phyloP scores from a whole-genome alignment of 1,284 basidiomycete species.

The Sporisorium sorghi region DNA sequence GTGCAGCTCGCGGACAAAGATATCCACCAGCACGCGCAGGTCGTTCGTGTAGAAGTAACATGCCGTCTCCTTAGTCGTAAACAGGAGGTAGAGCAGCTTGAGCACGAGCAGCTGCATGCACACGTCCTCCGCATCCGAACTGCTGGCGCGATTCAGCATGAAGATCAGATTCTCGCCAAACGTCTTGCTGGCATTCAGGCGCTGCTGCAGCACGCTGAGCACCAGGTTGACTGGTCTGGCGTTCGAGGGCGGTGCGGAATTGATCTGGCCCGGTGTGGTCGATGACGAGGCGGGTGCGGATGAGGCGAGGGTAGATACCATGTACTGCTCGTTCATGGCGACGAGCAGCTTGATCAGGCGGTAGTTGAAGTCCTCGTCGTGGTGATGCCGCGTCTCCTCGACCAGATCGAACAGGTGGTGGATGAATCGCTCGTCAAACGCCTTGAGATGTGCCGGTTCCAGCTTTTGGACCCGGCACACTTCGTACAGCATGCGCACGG shows the following conservation, averaged over 20 bases:
- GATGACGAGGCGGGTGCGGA: conserved; percentile 67
- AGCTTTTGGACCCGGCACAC: conserved; percentile 63
- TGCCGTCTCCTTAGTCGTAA: conserved; percentile 90
- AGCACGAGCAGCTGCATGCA: conserved; percentile 95
- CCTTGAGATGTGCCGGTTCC: conserved; percentile 48
- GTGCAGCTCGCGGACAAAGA: conserved; percentile 89
- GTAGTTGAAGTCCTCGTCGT: conserved; percentile 76
- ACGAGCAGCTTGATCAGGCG: conserved; percentile 57
- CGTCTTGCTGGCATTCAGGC: conserved; percentile 86
- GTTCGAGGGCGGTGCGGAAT: conserved; percentile 19
- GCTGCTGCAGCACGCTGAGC: conserved; percentile 82
- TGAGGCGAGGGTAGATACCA: conserved; percentile 77
- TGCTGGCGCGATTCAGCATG: conserved; percentile 88
- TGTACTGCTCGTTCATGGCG: conserved; percentile 97
- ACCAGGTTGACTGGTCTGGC: conserved; percentile 76
- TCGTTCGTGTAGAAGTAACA: conserved; percentile 99
- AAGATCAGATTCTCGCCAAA: conserved; percentile 99
- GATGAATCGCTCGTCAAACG: conserved; percentile 82
- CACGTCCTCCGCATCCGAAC: conserved; percentile 78
- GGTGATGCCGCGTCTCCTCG: conserved; percentile 86
- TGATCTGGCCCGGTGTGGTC: conserved; percentile 20
- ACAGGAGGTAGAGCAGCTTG: conserved; percentile 93
- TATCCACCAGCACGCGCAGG: conserved; percentile 92
- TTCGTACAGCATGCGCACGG: conserved; percentile 70
- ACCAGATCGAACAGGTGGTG: conserved; percentile 92